Percentiles rank a stretch among this genome's conserved stretches.
These are phyloP conservation scores for Hondaea fermentalgiana DNA, from an alignment of 108 stramenopile genomes.

Conservation along the genomic window DNA sequence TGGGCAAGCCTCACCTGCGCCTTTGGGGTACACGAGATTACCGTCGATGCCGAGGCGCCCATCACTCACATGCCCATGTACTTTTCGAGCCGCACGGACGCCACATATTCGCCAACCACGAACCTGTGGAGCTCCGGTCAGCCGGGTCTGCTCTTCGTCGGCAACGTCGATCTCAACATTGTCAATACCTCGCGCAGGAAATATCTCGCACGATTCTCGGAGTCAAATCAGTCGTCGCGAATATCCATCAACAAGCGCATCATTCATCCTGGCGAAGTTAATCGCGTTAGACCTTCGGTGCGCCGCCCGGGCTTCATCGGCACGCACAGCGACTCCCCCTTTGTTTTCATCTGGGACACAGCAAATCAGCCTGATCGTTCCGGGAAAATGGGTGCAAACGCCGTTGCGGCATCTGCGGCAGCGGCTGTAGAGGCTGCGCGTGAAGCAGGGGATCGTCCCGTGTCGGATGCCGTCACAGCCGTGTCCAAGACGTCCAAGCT, in stretches of 20 bases:
- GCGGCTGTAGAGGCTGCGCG: not conserved
- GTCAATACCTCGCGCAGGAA: not conserved
- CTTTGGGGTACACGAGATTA: not conserved
- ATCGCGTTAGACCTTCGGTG: not conserved
- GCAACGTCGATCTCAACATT: not conserved
- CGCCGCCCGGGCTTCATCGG: not conserved
- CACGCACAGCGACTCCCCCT: not conserved
- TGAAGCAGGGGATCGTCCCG: not conserved
- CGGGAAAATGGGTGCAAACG: not conserved
- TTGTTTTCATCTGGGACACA: not conserved
- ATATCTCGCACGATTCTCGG: not conserved
- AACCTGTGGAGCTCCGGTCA: slow-evolving; percentile 1
- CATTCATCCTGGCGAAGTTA: not conserved
- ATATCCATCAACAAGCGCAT: not conserved
- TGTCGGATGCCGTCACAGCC: not conserved
- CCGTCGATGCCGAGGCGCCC: not conserved
- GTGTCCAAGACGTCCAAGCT: not conserved
- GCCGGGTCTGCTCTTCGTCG: not conserved
- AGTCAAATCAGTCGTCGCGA: not conserved
- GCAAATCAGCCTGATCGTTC: not conserved
- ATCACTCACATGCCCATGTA: not conserved
- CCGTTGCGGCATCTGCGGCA: not conserved
- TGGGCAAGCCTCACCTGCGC: not conserved
- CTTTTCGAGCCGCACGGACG: slow-evolving; percentile 13
- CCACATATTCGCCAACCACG: not conserved